Base-by-base conservation (phyloP, 495 filamentous ascomycete species). In the Saxispiralis lemnorum region DNA sequence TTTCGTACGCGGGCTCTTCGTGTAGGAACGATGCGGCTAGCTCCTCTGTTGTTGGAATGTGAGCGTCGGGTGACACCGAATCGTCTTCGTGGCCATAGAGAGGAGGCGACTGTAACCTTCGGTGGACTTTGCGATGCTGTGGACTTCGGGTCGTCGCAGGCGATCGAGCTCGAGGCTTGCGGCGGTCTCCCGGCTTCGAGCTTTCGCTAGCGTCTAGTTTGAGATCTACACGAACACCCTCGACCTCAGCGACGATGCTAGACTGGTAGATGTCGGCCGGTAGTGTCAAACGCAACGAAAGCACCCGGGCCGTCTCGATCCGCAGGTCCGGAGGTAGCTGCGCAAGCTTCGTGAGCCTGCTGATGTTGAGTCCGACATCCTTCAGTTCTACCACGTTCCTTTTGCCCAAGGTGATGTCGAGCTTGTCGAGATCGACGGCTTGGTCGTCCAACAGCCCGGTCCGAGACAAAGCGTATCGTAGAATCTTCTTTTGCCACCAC, bases 11-110 rank as follows among this genome's bases (percentile, higher is more conserved):
- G 1, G 85, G 81, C 51, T 95, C 83, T 1, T 83, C 72, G 49
- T 84, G 71, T 12, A 96, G 66, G 60, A 94, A 95, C 0, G 82
- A 92, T 57, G 85, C 70, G 3, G 88, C 88, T 24, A 96, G 68
- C 45, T 88, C 79, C 48, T 78, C 70, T n/a, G 83, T 74, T 13
- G 80, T 83, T 2, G 83, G 83, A 10, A 93, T 61, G 15, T 68
- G 54, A 1, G 69, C 66, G 45, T 67, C 48, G 28, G 60, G 50
- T 6, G n/a, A 35, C 5, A 32, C 37, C 2, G 14, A 20, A n/a
- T n/a, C 59, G 56, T 24, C 64, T 55, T 44, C 56, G 58, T 15
- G 58, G 55, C 17, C 57, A 37, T 35, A 67, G 5, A 46, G 55
- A 44, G 45, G 56, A 41, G 43, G 48, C 46, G 49, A 63, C 31